Percentiles rank a stretch among this genome's conserved stretches.
Conservation (phyloP, 176 grass and related monocot species). For the Ensete glaucum region DNA sequence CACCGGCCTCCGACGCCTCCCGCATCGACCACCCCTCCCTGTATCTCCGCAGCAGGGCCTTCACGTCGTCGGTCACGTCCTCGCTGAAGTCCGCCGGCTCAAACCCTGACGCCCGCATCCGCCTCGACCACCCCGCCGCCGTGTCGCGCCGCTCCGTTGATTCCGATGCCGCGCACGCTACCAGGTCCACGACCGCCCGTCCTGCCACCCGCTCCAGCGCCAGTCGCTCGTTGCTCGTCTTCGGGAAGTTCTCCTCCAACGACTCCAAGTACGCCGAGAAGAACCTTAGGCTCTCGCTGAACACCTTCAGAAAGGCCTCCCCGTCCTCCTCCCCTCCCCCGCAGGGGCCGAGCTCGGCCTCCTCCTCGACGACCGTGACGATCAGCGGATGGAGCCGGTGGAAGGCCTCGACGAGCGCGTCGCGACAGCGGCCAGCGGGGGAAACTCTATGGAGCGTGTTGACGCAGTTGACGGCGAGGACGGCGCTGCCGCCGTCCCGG, state of each 20-base stretch:
- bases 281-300: constrained; percentile 65
- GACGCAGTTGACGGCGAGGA: constrained; percentile 72
- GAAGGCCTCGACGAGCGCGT: constrained; percentile 39
- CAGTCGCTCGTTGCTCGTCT: constrained; percentile 76
- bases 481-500: constrained; percentile 26
- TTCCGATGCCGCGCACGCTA: constrained; percentile 63
- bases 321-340: constrained; percentile 39
- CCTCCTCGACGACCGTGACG: constrained; percentile 82
- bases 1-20: constrained; percentile 25
- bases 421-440: constrained; percentile 35
- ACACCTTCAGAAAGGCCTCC: constrained; percentile 69
- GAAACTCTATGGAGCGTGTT: constrained; percentile 58
- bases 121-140: constrained; percentile 50
- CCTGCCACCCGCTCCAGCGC: constrained; percentile 72
- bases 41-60: constrained; percentile 68
- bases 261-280: constrained; percentile 93
- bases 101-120: constrained; percentile 58
- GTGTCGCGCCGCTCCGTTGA: constrained; percentile 71
- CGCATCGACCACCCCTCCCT: constrained; percentile 89
- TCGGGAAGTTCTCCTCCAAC: constrained; percentile 72
- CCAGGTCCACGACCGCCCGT: constrained; percentile 61
- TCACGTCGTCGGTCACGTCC: constrained; percentile 78
- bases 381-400: constrained; percentile 57
- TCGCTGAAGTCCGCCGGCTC: constrained; percentile 59
- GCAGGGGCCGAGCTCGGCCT: constrained; percentile 39